Evolutionary conservation across 192 early-diverging fungal genomes (phyloP).

Genomic region (Linnemannia schmuckeri): DNA sequence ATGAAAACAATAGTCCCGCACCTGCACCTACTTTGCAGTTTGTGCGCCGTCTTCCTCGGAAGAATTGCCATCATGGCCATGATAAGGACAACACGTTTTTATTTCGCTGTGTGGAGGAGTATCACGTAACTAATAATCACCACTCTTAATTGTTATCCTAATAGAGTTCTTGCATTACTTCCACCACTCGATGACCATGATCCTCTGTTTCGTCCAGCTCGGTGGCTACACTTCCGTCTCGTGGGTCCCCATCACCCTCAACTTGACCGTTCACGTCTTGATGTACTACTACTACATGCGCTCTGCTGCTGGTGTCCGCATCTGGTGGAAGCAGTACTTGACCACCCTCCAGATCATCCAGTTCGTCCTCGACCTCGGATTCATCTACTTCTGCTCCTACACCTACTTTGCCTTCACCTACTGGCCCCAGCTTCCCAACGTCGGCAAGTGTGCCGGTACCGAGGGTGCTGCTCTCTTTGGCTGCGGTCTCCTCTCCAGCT

Average conservation of each 20-base stretch:
- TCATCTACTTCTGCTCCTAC: conserved; percentile 92
- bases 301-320: conserved; percentile 78
- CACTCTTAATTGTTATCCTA: neutral
- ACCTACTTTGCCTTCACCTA: conserved; percentile 81
- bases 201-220: conserved; percentile 88
- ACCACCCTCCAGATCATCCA: conserved; percentile 93
- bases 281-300: conserved; percentile 95
- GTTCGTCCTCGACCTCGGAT: conserved; percentile 88
- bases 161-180: conserved; percentile 92
- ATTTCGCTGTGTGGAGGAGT: neutral
- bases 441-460: conserved; percentile 80
- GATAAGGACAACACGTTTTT: neutral
- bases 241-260: conserved; percentile 86
- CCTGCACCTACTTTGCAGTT: neutral
- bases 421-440: conserved; percentile 69
- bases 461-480: conserved; percentile 87
- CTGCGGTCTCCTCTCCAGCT: conserved; percentile 81
- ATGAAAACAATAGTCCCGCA: too few relatives aligned
- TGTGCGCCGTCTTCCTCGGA: neutral
- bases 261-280: conserved; percentile 90
- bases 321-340: conserved; percentile 96
- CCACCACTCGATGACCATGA: conserved; percentile 93
- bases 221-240: conserved; percentile 78
- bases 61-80: neutral
- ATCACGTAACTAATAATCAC: conserved; percentile 12